These are phyloP conservation scores for Fusarium devonianum DNA, from an alignment of 2,329 filamentous ascomycete genomes.

Conservation along the genomic window DNA sequence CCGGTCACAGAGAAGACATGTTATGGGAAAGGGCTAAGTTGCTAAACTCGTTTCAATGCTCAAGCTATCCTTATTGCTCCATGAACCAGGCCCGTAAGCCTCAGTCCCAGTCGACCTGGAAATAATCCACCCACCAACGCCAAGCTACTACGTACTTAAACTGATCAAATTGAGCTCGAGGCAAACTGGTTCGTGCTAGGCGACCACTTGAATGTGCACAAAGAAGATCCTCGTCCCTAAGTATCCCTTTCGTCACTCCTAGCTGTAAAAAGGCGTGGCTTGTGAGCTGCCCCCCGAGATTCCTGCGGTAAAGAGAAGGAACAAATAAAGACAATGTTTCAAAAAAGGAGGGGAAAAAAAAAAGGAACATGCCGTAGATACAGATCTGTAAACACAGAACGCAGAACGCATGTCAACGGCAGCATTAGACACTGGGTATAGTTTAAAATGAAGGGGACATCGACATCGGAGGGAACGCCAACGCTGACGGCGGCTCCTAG, in stretches of 20 bases:
- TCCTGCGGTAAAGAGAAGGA: constrained; percentile 6
- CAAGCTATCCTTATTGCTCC: constrained; percentile 32
- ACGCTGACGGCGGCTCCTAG: constrained; percentile 37
- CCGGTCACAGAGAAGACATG: not conserved
- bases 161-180: constrained; percentile 24
- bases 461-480: constrained; percentile 18
- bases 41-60: constrained; percentile 28
- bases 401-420: constrained; percentile 1
- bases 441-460: constrained; percentile 21
- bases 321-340: constrained; percentile 7
- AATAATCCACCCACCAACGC: constrained; percentile 41
- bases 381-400: constrained; percentile 9
- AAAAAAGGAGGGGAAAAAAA: no score
- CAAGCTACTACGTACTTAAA: constrained; percentile 41
- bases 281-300: not conserved
- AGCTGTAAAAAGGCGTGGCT: constrained; percentile 16
- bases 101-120: constrained; percentile 16
- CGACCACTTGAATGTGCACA: constrained; percentile 22
- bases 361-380: constrained; percentile 19
- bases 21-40: not conserved
- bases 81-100: constrained; percentile 19
- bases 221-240: constrained; percentile 11
- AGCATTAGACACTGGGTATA: constrained; percentile 38
- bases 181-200: constrained; percentile 16
- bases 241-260: constrained; percentile 10